Percentiles rank a stretch among this genome's conserved stretches.
Conservation (phyloP, 306 rosid species). For the Casuarina cunninghamiana region DNA sequence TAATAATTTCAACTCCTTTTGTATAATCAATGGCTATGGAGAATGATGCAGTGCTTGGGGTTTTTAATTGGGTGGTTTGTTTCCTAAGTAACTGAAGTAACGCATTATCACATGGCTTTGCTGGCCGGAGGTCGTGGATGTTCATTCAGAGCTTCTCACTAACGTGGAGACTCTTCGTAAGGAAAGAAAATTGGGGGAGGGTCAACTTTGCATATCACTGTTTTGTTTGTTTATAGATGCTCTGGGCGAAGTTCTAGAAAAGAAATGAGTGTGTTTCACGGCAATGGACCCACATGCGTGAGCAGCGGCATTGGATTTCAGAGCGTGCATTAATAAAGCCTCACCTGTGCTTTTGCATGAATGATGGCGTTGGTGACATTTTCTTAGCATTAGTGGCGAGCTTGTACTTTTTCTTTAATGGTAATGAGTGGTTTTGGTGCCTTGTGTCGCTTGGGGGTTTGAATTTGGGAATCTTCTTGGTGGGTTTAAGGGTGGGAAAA, state of each 20-base stretch:
- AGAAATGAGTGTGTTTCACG: constrained; percentile 81
- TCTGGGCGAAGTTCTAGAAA: constrained; percentile 43
- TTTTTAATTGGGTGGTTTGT: neutral
- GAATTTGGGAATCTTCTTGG: constrained; percentile 41
- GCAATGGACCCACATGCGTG: constrained; percentile 54
- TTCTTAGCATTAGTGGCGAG: constrained; percentile 27
- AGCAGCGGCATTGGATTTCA: constrained; percentile 8
- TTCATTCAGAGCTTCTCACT: constrained; percentile 29
- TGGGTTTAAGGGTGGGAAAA: constrained; percentile 15
- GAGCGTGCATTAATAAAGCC: constrained; percentile 44
- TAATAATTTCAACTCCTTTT: neutral
- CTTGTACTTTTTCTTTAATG: constrained; percentile 37
- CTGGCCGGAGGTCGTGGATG: constrained; percentile 36
- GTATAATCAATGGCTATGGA: neutral
- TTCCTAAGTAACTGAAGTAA: constrained; percentile 11
- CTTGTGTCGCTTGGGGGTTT: constrained; percentile 35
- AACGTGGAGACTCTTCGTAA: constrained; percentile 20
- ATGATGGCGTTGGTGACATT: constrained; percentile 28
- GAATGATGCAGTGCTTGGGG: neutral
- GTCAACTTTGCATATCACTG: constrained; percentile 24
- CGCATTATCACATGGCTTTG: constrained; percentile 52
- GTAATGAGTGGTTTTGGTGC: constrained; percentile 51
- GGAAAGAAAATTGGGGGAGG: constrained; percentile 11
- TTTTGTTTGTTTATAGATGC: constrained; percentile 29
- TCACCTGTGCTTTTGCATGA: constrained; percentile 31